A percentile compares a stretch with the other conserved stretches of the same genome.
Conservation (phyloP, 176 grass and related monocot species). For the Triticum timopheevii region DNA sequence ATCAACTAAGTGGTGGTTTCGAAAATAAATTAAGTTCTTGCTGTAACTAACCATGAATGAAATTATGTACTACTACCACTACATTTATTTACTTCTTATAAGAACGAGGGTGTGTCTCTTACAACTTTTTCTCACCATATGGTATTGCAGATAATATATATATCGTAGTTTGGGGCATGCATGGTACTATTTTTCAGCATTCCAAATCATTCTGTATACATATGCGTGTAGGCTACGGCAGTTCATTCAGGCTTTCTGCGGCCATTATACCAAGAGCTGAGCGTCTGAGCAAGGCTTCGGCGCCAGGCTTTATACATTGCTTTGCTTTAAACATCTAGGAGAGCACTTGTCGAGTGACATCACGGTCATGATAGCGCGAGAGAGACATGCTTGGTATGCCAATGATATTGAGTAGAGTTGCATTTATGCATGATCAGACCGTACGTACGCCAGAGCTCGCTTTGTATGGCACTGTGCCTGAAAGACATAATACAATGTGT, state of each 20-base stretch:
- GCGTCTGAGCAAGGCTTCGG: slow-evolving; percentile 26
- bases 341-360: slow-evolving; percentile 30
- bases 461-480: slow-evolving; percentile 3
- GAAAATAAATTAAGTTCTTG: background rate
- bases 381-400: slow-evolving; percentile 39
- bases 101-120: too few relatives aligned
- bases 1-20: background rate
- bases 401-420: slow-evolving; percentile 25
- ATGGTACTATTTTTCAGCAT: background rate
- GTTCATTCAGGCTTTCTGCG: slow-evolving; percentile 43
- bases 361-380: slow-evolving; percentile 34
- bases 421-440: background rate
- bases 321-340: slow-evolving; percentile 34
- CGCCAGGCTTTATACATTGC: slow-evolving; percentile 41
- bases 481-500: background rate
- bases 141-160: background rate
- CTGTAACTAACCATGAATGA: background rate
- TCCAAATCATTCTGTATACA: background rate
- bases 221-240: slow-evolving; percentile 38
- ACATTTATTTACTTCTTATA: too few relatives aligned
- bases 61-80: too few relatives aligned
- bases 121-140: too few relatives aligned
- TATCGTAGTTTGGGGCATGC: background rate
- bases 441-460: background rate
- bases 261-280: slow-evolving; percentile 42